Evolutionary conservation across 148 eudicot species (phyloP).

Genomic region (Polygonum maritimum): DNA sequence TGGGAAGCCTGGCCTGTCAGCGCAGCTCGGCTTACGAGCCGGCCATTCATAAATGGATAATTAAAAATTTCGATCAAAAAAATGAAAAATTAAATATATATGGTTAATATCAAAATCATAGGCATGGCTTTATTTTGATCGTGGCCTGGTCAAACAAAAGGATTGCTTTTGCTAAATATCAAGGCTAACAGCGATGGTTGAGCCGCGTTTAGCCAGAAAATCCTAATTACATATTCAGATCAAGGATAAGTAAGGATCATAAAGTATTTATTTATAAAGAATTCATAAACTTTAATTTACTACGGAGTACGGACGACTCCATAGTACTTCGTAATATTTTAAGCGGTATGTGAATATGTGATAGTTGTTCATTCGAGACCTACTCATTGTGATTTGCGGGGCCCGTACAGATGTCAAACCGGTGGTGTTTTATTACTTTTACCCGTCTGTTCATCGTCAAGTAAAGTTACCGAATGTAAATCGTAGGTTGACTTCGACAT

Average conservation of each 20-base stretch:
- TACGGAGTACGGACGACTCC: no score
- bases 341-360: no score
- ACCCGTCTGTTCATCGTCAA: background rate
- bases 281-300: background rate
- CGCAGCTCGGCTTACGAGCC: no score
- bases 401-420: background rate
- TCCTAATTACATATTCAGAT: background rate
- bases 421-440: background rate
- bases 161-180: background rate
- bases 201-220: background rate
- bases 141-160: background rate
- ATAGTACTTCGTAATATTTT: background rate
- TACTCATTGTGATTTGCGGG: background rate
- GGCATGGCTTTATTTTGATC: background rate
- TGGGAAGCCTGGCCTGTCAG: no score
- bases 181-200: background rate
- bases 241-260: no score
- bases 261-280: no score
- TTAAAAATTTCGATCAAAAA: no score
- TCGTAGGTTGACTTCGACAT: no score
- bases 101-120: no score
- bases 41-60: no score
- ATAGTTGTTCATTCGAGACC: no score
- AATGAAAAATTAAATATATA: no score
- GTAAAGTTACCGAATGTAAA: background rate